A percentile compares a stretch with the other conserved stretches of the same genome.
These are phyloP conservation scores for Fusarium siculi DNA, from an alignment of 2,329 filamentous ascomycete species.

Conservation along the genomic window DNA sequence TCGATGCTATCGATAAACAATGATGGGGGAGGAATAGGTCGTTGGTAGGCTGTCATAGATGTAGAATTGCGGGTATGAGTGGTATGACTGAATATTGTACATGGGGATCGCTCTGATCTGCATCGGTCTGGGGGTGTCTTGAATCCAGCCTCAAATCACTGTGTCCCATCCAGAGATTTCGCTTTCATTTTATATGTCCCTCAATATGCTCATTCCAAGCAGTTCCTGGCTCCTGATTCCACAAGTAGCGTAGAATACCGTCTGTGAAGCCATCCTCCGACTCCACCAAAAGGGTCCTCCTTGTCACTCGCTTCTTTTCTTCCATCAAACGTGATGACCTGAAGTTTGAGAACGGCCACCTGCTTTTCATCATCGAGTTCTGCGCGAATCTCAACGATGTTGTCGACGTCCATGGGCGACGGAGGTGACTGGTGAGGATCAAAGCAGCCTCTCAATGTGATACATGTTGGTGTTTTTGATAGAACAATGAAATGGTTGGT, in stretches of 20 bases:
- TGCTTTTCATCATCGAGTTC: not conserved
- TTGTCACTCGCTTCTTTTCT: constrained; percentile 13
- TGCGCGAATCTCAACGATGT: constrained; percentile 21
- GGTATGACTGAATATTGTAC: not conserved
- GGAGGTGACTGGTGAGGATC: constrained; percentile 18
- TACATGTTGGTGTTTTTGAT: constrained; percentile 17
- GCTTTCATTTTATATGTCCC: no score
- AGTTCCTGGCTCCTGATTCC: constrained; percentile 37
- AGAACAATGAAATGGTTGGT: constrained; percentile 34
- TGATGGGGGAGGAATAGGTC: no score
- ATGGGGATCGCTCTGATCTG: not conserved
- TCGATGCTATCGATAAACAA: constrained; percentile 11
- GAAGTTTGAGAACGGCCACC: constrained; percentile 5
- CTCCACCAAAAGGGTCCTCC: constrained; percentile 26
- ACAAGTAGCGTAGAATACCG: constrained; percentile 29
- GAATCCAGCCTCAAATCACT: no score
- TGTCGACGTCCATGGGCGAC: not conserved
- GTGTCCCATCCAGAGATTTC: not conserved
- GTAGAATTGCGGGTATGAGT: no score
- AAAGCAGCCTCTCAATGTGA: constrained; percentile 31
- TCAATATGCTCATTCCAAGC: not conserved
- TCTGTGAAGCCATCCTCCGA: constrained; percentile 34
- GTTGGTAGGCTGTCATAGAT: not conserved
- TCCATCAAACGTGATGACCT: constrained; percentile 28
- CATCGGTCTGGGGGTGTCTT: accelerated